Percentiles rank a stretch among this genome's conserved stretches.
Evolutionary conservation across 2,329 filamentous ascomycete genomes (phyloP).

Genomic region (Beauveria australis): DNA sequence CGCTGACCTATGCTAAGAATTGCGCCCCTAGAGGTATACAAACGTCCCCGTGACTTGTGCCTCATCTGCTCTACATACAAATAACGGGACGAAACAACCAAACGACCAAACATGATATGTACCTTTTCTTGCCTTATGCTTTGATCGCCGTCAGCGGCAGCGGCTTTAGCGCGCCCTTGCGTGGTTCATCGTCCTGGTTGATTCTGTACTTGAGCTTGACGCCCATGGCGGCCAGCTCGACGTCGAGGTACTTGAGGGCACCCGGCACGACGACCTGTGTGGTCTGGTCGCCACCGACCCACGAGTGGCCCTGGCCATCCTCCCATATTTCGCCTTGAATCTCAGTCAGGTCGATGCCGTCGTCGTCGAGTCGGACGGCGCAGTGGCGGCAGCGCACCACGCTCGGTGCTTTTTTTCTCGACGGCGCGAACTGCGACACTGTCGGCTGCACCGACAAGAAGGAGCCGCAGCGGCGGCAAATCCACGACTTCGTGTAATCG

Average conservation of each 20-base stretch:
- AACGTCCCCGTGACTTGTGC: not conserved
- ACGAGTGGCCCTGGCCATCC: slow-evolving; percentile 76
- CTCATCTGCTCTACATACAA: not conserved
- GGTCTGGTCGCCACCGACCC: slow-evolving; percentile 82
- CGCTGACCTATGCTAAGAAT: slow-evolving; percentile 7
- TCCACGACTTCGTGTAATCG: slow-evolving; percentile 82
- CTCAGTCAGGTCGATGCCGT: slow-evolving; percentile 47
- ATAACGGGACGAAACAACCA: not conserved
- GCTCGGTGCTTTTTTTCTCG: slow-evolving; percentile 57
- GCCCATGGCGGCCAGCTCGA: slow-evolving; percentile 93
- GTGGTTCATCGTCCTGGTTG: slow-evolving; percentile 55
- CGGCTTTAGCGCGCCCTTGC: slow-evolving; percentile 42
- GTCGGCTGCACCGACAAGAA: slow-evolving; percentile 84
- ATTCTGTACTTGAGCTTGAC: slow-evolving; percentile 80
- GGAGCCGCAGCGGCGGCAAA: slow-evolving; percentile 81
- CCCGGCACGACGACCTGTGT: slow-evolving; percentile 88
- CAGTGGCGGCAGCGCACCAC: slow-evolving; percentile 75
- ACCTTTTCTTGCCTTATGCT: slow-evolving; percentile 9
- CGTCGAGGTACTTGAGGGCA: slow-evolving; percentile 86
- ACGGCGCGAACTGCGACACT: slow-evolving; percentile 52
- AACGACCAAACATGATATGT: not conserved
- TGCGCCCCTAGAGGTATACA: slow-evolving; percentile 7
- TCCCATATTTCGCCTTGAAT: slow-evolving; percentile 77
- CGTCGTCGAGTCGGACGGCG: slow-evolving; percentile 52
- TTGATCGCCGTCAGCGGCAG: slow-evolving; percentile 19